Evolutionary conservation across 106 monocot species (phyloP).

Genomic region (Dioscorea zingiberensis): DNA sequence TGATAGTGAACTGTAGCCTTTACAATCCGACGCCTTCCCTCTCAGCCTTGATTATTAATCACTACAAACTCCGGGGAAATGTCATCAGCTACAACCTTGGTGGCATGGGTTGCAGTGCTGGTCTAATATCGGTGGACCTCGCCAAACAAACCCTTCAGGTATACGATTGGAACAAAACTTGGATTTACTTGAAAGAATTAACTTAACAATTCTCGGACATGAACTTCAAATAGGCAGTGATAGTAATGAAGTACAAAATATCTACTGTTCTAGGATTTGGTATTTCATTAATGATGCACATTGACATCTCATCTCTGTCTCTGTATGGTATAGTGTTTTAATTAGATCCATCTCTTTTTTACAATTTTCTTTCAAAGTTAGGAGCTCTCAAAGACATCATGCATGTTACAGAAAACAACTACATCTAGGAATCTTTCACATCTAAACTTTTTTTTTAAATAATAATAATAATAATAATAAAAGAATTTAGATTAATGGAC

Average conservation of each 20-base stretch:
- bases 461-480: no score
- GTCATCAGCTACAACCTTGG: constrained; percentile 16
- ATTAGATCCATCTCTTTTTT: no score
- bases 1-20: constrained; percentile 7
- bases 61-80: constrained; percentile 8
- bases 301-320: neutral
- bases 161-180: no score
- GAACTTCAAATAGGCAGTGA: neutral
- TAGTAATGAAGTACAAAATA: no score
- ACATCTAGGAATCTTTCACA: no score
- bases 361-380: no score
- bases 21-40: constrained; percentile 2
- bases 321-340: no score
- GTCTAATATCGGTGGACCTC: constrained; percentile 11
- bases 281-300: neutral
- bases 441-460: no score
- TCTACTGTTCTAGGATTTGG: no score
- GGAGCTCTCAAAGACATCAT: no score
- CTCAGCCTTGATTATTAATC: constrained; percentile 7
- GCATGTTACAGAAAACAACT: no score
- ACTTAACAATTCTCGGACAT: neutral
- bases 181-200: neutral
- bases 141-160: constrained; percentile 10
- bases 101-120: constrained; percentile 16
- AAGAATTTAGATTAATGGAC: no score